Evolutionary conservation across 108 stramenopile species (phyloP).

Genomic region (Schizochytrium sp.): DNA sequence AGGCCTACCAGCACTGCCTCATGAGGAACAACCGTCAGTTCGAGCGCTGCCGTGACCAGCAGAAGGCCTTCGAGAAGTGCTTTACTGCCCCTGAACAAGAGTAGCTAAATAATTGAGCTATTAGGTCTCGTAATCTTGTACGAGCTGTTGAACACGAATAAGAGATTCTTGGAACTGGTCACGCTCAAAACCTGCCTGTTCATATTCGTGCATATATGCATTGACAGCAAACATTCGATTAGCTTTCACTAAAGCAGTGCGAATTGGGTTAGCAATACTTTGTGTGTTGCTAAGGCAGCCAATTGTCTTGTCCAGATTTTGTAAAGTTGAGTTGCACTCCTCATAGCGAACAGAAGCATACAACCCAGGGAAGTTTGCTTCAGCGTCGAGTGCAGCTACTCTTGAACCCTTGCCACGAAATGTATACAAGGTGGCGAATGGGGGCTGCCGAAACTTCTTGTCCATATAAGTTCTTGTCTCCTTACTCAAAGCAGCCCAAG

Average conservation of each 20-base stretch:
- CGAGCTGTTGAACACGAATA: conserved; percentile 46
- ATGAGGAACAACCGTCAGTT: conserved; percentile 8
- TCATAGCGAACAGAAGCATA: not conserved
- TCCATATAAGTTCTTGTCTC: not conserved
- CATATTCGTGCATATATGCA: conserved; percentile 55
- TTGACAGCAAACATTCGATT: not conserved
- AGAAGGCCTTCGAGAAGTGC: conserved; percentile 15
- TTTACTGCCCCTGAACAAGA: not conserved
- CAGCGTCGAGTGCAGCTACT: not conserved
- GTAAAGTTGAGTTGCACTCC: not conserved
- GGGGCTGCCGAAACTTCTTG: not conserved
- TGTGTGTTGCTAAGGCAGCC: not conserved
- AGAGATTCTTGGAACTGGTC: not conserved
- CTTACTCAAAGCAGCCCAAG: not conserved
- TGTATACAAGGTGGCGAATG: not conserved
- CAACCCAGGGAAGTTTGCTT: not conserved
- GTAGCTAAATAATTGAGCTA: not conserved
- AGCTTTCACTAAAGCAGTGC: not conserved
- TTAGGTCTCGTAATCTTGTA: not conserved
- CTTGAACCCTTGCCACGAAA: conserved; percentile 13
- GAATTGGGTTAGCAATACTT: conserved; percentile 26
- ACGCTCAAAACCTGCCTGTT: not conserved
- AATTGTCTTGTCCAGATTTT: conserved; percentile 5
- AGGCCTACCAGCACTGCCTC: conserved; percentile 45
- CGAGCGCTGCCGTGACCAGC: conserved; percentile 6